Evolutionary conservation across 176 grass and related monocot species (phyloP), one percentile per base, ranked within the genome.

Genomic region (Triticum dicoccoides): DNA sequence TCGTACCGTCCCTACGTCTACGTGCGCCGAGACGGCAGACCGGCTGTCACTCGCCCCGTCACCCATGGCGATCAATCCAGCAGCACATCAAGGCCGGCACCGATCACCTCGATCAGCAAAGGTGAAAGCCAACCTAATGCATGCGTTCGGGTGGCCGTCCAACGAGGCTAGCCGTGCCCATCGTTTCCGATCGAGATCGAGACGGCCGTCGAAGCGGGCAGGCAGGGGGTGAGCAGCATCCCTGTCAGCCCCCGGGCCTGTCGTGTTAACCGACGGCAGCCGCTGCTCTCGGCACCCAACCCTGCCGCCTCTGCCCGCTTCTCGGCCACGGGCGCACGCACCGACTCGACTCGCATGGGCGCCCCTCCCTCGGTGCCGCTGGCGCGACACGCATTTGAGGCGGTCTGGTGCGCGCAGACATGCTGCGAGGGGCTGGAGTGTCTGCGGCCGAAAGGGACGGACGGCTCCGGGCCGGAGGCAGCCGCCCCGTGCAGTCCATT

Each of bases 201-300:
- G 65, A 68, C 0, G 11, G 14, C 4, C 6, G 35, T 20, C 7
- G 0, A 37, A 15, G 66, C 3, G 7, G 10, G 44, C 5, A 61
- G 42, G 41, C 38, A 82, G 73, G 5, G 27, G 38, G 3, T 2
- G 83, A 87, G 13, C 82, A 91, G 62, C 29, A 88, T 82, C 86
- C 21, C 77, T 25, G 64, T 91, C 89, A 12, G 6, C 4, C 11
- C 24, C 73, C 44, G 1, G 13, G 10, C 4, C 23, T 88, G 89
- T 91, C 82, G 9, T 6, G 33, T 38, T 71, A 88, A 77, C 82
- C 82, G 44, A 81, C 89, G 80, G 23, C 89, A 73, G 75, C 80
- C 13, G 24, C 39, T 17, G 41, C 29, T 0, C 27, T 11, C 6
- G 20, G 42, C 68, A 38, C 33, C 68, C 23, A 25, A 1, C 11